Base-by-base conservation (phyloP, 306 rosid species). In the Cicer yamashitae region DNA sequence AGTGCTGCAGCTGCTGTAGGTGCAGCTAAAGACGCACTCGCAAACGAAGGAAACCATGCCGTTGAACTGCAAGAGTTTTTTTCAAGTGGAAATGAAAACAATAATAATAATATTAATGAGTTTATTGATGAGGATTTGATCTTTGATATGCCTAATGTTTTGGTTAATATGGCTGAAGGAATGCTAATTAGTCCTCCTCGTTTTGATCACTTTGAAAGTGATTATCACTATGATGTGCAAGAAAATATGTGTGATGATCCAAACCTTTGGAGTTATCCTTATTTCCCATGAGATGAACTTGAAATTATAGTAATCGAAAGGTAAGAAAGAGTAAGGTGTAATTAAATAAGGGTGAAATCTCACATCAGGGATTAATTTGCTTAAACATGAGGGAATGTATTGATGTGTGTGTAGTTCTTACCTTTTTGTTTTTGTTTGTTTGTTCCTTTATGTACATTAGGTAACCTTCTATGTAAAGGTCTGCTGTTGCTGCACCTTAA, bases 121-220 rank as follows among this genome's bases (percentile, higher is more conserved):
- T 91, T 81, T 79, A 65, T 94, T 58, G 99, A 94, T 50, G 99
- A 94, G 79, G 99, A 94, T 69, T 77, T 92, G 76, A 87, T 94
- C 67, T 92, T 94, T 71, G 89, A 94, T 46, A 92, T 94, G 91
- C 97, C 99, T 0, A 92, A 89, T 83, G 90, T 94, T 80, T 34
- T 94, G 9, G 58, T 56, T 53, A 86, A 90, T 47, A 94, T 94
- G 97, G 96, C 99, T 0, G 88, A 94, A 54, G 99, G 97, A 79
- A 92, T 94, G 99, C 83, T 94, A 6, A 87, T 94, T 1, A 88
- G 96, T 80, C 99, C 99, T 82, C 99, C 99, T 48, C 97, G 89
- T 76, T 83, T 86, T 75, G 87, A 87, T 25, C 3, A 25, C 30
- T 45, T 58, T 50, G 76, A 51, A 1, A 82, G 65, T 1, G 82